Base-by-base conservation (phyloP, 1,284 basidiomycete species). In the Ceratobasidium sp. region DNA sequence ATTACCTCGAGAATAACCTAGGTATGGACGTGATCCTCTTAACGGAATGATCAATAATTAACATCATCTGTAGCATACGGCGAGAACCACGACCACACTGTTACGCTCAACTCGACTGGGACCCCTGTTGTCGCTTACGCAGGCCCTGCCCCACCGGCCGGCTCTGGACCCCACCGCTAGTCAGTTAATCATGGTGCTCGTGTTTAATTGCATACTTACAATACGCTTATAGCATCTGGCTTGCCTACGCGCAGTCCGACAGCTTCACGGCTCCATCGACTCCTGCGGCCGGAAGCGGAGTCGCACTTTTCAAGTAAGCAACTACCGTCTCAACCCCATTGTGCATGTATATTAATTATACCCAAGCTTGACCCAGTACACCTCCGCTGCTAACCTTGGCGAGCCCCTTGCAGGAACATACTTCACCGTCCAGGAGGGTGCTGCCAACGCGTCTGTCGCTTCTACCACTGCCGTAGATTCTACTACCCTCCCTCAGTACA, bases 81-180 rank as follows among this genome's bases (percentile, higher is more conserved):
- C 5, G 38, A 47, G 16, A 69, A 73, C 58, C 30, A 55, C 50
- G 73, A 74, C 41, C 70, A 75, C 57, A 67, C 74, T 8, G 62
- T 76, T 18, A 73, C 72, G 23, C 61, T 75, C 41, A 73, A 66
- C 62, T 61, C 62, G 14, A 64, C 73, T 0, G 67, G 73, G 1
- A 41, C 62, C 2, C 54, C 76, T 1, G 75, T 76, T 49, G 74
- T 75, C 9, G 70, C 61, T 14, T 76, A 75, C 52, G 73, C 73
- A 14, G 76, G 73, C 23, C 76, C 76, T 16, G 67, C 62, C 44
- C 73, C 74, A 59, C 69, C 75, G 46, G 35, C 75, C 18, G 76
- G 76, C n/a, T 73, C 71, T 30, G 76, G 76, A 7, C 74, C 76
- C 26, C 76, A 77, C 52, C 75, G 76, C 47, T 77, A 74, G 55